Base-by-base conservation (phyloP, 768 basidiomycete species). In the Baorangia bicolor region DNA sequence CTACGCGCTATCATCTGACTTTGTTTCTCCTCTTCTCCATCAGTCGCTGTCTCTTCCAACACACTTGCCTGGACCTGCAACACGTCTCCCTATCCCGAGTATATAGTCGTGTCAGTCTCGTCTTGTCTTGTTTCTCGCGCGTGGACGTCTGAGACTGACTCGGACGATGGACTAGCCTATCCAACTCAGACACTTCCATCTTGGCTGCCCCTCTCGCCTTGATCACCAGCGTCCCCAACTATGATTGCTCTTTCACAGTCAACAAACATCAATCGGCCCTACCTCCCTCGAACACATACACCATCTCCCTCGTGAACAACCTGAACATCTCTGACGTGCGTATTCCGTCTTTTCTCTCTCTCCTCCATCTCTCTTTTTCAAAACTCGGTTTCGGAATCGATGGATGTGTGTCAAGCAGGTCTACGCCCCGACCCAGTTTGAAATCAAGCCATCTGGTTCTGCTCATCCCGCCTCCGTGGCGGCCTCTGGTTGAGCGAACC, bases 1-100 rank as follows among this genome's bases (percentile, higher is more conserved):
- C 41, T 12, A 33, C 43, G 34, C 49, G 10, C 31, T 38, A 23
- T 27, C 35, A 27, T 42, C 50, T 50, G 2, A 53, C 25, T 0
- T 35, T 35, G 14, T 18, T 49, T 51, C 33, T 18, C 20, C 37
- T 30, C 18, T 40, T 53, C 40, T 31, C 18, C 28, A 45, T 6
- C 62, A 88, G 87, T 89, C 53, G 77, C 81, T 11, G 58, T 75
- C 49, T 81, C 83, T 10, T 23, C 45, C n/a, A 89, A 89, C 67
- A 76, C 74, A n/a, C 63, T 89, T 40, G 61, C 69, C 3, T 89
- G 87, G 87, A 74, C 73, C 3, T 89, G 87, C 71, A 41, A 76
- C 4, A 64, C 74, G 30, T 69, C 77, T 12, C 61, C 74, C 14
- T 64, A 70, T 42, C 27, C 57, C 5, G 68, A 68, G 6, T 89